Evolutionary conservation across 192 early-diverging fungal genomes (phyloP).

Genomic region (Linderina pennispora): DNA sequence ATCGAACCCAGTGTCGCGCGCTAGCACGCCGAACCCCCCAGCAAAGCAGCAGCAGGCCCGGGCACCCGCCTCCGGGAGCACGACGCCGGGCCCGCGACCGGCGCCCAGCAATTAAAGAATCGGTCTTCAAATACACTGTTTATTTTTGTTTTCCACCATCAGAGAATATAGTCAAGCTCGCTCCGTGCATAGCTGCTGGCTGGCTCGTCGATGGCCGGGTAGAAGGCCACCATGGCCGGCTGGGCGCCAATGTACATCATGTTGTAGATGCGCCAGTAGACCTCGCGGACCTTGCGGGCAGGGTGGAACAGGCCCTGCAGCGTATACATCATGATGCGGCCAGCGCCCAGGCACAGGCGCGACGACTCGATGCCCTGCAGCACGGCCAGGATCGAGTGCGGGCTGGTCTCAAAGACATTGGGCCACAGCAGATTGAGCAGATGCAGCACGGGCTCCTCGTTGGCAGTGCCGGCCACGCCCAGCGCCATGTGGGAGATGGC

Average conservation of each 20-base stretch:
- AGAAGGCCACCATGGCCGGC: slow-evolving; percentile 87
- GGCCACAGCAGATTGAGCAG: slow-evolving; percentile 97
- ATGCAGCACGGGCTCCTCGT: slow-evolving; percentile 92
- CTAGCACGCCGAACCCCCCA: slow-evolving; percentile 22
- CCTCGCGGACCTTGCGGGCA: slow-evolving; percentile 87
- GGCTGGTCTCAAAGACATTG: slow-evolving; percentile 95
- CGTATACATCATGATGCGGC: slow-evolving; percentile 76
- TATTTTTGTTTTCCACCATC: no score
- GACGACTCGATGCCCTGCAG: slow-evolving; percentile 96
- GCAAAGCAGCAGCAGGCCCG: background rate
- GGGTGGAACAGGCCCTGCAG: slow-evolving; percentile 97
- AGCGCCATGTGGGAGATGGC: slow-evolving; percentile 93
- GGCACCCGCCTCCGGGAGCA: no score
- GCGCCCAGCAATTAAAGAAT: no score
- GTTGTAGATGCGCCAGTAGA: slow-evolving; percentile 99
- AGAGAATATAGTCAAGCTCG: slow-evolving; percentile 80
- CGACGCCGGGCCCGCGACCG: no score
- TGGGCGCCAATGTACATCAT: slow-evolving; percentile 87
- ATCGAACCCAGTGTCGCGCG: slow-evolving; percentile 21
- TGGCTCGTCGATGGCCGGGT: slow-evolving; percentile 85
- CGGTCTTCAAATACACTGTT: background rate
- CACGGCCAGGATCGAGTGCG: slow-evolving; percentile 97
- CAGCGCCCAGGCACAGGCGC: slow-evolving; percentile 84
- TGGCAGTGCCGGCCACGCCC: slow-evolving; percentile 86
- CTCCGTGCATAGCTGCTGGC: slow-evolving; percentile 73